Base-by-base conservation (phyloP, 805 yeast species). In the Peterozyma xylosa region DNA sequence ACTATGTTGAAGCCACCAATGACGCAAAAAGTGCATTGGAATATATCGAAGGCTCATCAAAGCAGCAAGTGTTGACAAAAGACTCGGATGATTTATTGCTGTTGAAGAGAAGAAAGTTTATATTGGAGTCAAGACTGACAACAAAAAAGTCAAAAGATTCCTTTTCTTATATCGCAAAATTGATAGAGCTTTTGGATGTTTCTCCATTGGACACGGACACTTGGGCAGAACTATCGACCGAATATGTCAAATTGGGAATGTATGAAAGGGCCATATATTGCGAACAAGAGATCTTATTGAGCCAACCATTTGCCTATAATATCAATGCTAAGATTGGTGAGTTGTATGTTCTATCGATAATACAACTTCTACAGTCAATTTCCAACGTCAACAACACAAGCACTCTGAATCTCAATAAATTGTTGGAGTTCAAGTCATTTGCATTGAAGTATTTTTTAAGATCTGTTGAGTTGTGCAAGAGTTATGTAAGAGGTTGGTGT, bases 191-290 rank as follows among this genome's bases (percentile, higher is more conserved):
- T 50, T 61, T 86, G 42, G 82, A 80, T 43, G 63, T 71, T 41
- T 78, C 75, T 52, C 96, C 97, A 1, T 59, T 81, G 16, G 98
- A 93, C 59, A 66, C 76, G 2, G 80, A 83, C 49, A 66, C 84
- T 2, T 88, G 95, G 96, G 70, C 79, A 39, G 95, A 86, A 60
- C 67, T 89, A 44, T 83, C 80, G 3, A 76, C 78, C 33, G 66
- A 74, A n/a, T 91, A 91, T 57, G 61, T 61, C 18, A 58, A 65
- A 11, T 48, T 71, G 9, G 89, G 89, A 1, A 79, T 80, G 54
- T 80, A 74, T 50, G 82, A 77, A 33, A 79, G 80, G 52, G 82
- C 93, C 0, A 70, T 84, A 5, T 78, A 71, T 57, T 71, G 86
- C 44, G 71, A 74, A 27, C 78, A 86, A 55, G 96, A 91, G 56